Percentiles rank a stretch among this genome's conserved stretches.
phyloP scores from a whole-genome alignment of 495 filamentous ascomycete species.

The Penicillium mononematosum region DNA sequence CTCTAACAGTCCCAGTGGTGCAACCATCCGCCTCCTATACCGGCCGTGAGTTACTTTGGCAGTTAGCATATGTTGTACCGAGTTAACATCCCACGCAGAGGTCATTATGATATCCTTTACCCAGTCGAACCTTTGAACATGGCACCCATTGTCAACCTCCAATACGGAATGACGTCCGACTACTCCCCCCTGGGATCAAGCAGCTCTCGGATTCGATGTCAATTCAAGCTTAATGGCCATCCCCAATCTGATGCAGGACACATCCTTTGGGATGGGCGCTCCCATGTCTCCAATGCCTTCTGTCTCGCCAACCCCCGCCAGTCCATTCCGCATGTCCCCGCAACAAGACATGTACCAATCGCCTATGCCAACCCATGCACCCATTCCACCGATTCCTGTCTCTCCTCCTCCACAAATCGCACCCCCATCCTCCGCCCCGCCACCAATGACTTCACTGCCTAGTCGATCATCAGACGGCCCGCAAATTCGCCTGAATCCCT shows the following conservation, averaged over 20 bases:
- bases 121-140: slow-evolving; percentile 55
- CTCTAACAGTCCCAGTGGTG: slow-evolving; percentile 49
- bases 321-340: slow-evolving; percentile 45
- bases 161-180: slow-evolving; percentile 46
- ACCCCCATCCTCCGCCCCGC: slow-evolving; percentile 33
- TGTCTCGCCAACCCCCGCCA: slow-evolving; percentile 48
- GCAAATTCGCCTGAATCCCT: slow-evolving; percentile 48
- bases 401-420: slow-evolving; percentile 32
- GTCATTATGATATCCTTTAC: slow-evolving; percentile 96
- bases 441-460: slow-evolving; percentile 38
- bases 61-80: not conserved
- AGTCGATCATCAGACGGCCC: slow-evolving; percentile 42
- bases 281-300: slow-evolving; percentile 37
- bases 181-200: slow-evolving; percentile 42
- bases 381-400: slow-evolving; percentile 32
- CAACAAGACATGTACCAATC: slow-evolving; percentile 43
- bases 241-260: slow-evolving; percentile 46
- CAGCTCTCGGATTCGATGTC: slow-evolving; percentile 49
- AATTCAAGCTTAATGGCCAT: slow-evolving; percentile 54
- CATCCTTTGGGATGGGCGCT: slow-evolving; percentile 36
- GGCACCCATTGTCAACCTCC: slow-evolving; percentile 46
- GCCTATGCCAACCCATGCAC: slow-evolving; percentile 34
- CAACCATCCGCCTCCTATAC: slow-evolving; percentile 65
- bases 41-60: slow-evolving; percentile 57
- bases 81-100: slow-evolving; percentile 44